Evolutionary conservation across 306 rosid genomes (phyloP).

Genomic region (Castanospermum australe): DNA sequence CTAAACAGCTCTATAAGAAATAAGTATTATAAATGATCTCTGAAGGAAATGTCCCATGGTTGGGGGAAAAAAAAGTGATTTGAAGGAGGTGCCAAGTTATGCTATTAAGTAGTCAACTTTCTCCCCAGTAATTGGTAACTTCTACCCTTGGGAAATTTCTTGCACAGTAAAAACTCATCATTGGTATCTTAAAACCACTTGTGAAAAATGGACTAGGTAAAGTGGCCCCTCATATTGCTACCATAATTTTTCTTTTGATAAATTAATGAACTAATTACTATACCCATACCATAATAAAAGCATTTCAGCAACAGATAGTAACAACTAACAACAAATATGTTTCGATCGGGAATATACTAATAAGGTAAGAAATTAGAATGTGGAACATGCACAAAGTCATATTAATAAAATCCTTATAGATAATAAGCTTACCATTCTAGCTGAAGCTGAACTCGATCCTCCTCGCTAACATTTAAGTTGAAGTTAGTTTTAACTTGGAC

Average conservation of each 20-base stretch:
- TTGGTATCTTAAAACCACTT: conserved; percentile 9
- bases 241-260: not conserved
- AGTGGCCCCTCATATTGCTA: not conserved
- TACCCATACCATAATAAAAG: conserved; percentile 9
- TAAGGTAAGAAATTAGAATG: not conserved
- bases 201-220: not conserved
- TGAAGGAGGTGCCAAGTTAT: not conserved
- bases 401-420: conserved; percentile 13
- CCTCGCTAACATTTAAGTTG: conserved; percentile 56
- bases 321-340: not conserved
- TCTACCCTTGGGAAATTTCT: conserved; percentile 2
- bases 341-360: not conserved
- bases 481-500: conserved; percentile 29
- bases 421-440: conserved; percentile 78
- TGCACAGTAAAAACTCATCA: not conserved
- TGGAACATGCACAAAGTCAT: not conserved
- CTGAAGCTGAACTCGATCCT: conserved; percentile 89
- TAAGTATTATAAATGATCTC: conserved; percentile 13
- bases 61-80: not conserved
- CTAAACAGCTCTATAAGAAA: conserved; percentile 1
- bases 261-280: not conserved
- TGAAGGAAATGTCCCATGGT: not conserved
- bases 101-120: conserved; percentile 1
- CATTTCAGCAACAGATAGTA: not conserved
- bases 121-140: not conserved